Base-by-base conservation (phyloP, 2,329 filamentous ascomycete genomes). In the Trichothecium sympodiale region DNA sequence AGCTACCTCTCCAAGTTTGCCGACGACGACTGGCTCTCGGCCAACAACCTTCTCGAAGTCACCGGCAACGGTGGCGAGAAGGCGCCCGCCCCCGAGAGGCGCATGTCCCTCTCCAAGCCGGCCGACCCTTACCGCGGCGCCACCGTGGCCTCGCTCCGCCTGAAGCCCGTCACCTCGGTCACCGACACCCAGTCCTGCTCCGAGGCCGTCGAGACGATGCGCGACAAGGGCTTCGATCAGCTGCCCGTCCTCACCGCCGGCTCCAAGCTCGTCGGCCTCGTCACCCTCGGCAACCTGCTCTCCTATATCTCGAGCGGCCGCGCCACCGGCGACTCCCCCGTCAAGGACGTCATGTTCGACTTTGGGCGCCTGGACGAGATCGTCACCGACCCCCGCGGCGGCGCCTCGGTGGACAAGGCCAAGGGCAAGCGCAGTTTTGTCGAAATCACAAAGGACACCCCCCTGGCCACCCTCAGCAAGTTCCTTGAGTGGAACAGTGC, bases 401-500 rank as follows among this genome's bases (percentile, higher is more conserved):
- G 83, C 36, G 69, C 55, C 20, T 53, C 56, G 13, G 50, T 55
- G 27, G 50, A 52, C 16, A 37, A 33, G 30, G 18, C 12, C 13
- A 53, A 56, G 33, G 57, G 50, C 38, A 57, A 74, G 57, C 70
- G 79, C 39, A 78, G 83, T 53, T 98, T 94, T 60, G 83, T 96
- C 34, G 83, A 96, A 61, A 94, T 98, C 53, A 96, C 91, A 6
- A 67, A 83, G 55, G 84, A 95, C 46, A 98, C 91, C 2, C 82
- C 83, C 3, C 69, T 98, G 28, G 75, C 73, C 32, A 80, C 83
- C 31, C 69, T 98, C 36, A 89, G 86, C 65, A 79, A 83, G 51
- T 98, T 98, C 63, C 86, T 96, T 45, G 87, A 96, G 63, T 96
- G 91, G 87, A 96, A 98, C 61, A 91, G 83, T 47, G 89, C 91